Evolutionary conservation across 2,329 filamentous ascomycete genomes (phyloP).

Genomic region (Aspergillus pseudoviridinutans): DNA sequence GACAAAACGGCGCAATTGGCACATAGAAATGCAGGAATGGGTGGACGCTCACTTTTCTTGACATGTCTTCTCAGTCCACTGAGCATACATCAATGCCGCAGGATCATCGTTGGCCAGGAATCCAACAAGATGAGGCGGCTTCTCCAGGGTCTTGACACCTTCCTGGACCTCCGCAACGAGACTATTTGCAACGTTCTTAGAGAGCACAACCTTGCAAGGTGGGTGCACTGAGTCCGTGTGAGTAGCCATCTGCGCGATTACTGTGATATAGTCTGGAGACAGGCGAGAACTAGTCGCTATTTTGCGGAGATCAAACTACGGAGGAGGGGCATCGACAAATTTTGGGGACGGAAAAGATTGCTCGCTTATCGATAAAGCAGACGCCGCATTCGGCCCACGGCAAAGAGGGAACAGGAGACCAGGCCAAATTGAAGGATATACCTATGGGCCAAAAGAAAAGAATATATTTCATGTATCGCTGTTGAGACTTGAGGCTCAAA

Average conservation of each 20-base stretch:
- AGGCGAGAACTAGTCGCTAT: slow-evolving; percentile 2
- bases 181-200: slow-evolving; percentile 78
- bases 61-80: slow-evolving; percentile 96
- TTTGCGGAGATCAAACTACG: slow-evolving; percentile 8
- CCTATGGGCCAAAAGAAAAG: background rate
- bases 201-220: slow-evolving; percentile 88
- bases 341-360: slow-evolving; percentile 27
- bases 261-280: slow-evolving; percentile 6
- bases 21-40: slow-evolving; percentile 4
- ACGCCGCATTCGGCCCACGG: slow-evolving; percentile 28
- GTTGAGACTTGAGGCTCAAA: background rate
- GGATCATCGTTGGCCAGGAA: slow-evolving; percentile 92
- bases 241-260: slow-evolving; percentile 27
- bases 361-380: slow-evolving; percentile 37
- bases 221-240: slow-evolving; percentile 25
- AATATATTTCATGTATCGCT: background rate
- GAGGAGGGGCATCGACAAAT: slow-evolving; percentile 20
- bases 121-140: slow-evolving; percentile 75
- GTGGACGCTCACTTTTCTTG: slow-evolving; percentile 75
- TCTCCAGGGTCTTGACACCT: slow-evolving; percentile 67
- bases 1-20: slow-evolving; percentile 9
- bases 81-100: slow-evolving; percentile 86
- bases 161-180: slow-evolving; percentile 74
- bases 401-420: background rate
- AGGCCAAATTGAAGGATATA: background rate